Conservation (phyloP, 2,329 filamentous ascomycete species). For the Penicillium sp. region DNA sequence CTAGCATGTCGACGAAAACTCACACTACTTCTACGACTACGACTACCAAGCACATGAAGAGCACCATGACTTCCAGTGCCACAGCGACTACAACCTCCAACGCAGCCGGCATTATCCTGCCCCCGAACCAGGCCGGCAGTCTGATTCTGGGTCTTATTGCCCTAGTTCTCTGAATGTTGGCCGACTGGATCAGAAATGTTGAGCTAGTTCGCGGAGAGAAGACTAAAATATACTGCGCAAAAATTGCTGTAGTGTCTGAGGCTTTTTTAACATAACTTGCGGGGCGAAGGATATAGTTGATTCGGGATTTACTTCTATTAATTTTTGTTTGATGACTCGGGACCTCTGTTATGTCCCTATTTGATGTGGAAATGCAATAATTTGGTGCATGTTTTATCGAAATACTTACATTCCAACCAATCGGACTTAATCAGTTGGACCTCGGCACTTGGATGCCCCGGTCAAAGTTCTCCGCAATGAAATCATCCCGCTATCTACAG, state of each 20-base stretch:
- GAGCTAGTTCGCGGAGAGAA: not conserved
- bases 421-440: not conserved
- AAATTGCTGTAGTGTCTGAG: not conserved
- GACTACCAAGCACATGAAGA: slow-evolving; percentile 17
- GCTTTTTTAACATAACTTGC: not conserved
- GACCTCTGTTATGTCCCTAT: slow-evolving; percentile 4
- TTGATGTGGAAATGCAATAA: slow-evolving; percentile 15
- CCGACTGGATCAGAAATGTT: not conserved
- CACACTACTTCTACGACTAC: slow-evolving; percentile 18
- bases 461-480: slow-evolving; percentile 2
- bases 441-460: slow-evolving; percentile 5
- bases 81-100: slow-evolving; percentile 23
- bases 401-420: not conserved
- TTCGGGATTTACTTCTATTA: not conserved
- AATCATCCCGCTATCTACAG: not conserved
- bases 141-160: slow-evolving; percentile 28
- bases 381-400: not conserved
- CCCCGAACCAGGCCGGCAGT: slow-evolving; percentile 30
- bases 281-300: not conserved
- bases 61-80: slow-evolving; percentile 18
- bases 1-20: slow-evolving; percentile 11
- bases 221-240: not conserved
- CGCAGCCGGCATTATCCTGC: slow-evolving; percentile 26
- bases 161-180: slow-evolving; percentile 21
- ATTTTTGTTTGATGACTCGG: slow-evolving; percentile 8